These are phyloP conservation scores for Penicillium sclerotigenum DNA, from an alignment of 2,329 filamentous ascomycete species.

Conservation along the genomic window DNA sequence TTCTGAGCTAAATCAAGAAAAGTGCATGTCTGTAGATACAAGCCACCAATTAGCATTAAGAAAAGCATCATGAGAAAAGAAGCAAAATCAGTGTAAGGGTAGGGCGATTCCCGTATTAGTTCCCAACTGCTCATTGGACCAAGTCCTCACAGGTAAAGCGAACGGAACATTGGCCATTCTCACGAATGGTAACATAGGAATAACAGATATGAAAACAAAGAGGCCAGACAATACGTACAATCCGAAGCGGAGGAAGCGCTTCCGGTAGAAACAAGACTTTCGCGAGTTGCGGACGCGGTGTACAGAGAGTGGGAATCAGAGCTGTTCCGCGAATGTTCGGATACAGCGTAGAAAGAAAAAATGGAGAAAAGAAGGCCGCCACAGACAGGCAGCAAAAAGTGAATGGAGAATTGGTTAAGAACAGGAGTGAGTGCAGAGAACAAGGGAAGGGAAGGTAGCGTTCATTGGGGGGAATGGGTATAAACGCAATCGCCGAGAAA, in stretches of 20 bases:
- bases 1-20: constrained; percentile 35
- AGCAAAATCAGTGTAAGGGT: neutral
- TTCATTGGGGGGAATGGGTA: neutral
- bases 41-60: constrained; percentile 40
- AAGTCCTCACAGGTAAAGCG: constrained; percentile 1
- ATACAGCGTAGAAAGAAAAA: neutral
- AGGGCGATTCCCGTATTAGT: neutral
- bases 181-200: constrained; percentile 11
- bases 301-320: constrained; percentile 13
- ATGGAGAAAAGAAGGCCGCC: neutral
- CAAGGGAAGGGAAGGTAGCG: neutral
- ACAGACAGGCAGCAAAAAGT: constrained; percentile 1
- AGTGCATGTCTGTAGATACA: constrained; percentile 45
- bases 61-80: constrained; percentile 12
- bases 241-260: constrained; percentile 29
- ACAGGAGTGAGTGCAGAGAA: neutral
- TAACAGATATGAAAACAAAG: constrained; percentile 5
- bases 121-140: neutral
- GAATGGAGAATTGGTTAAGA: neutral
- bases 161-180: constrained; percentile 8
- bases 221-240: constrained; percentile 41
- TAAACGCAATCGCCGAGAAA: neutral
- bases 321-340: neutral
- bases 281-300: constrained; percentile 11
- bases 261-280: constrained; percentile 11